These are phyloP conservation scores for Fusarium sp. DNA, from an alignment of 2,329 filamentous ascomycete species.

Conservation along the genomic window DNA sequence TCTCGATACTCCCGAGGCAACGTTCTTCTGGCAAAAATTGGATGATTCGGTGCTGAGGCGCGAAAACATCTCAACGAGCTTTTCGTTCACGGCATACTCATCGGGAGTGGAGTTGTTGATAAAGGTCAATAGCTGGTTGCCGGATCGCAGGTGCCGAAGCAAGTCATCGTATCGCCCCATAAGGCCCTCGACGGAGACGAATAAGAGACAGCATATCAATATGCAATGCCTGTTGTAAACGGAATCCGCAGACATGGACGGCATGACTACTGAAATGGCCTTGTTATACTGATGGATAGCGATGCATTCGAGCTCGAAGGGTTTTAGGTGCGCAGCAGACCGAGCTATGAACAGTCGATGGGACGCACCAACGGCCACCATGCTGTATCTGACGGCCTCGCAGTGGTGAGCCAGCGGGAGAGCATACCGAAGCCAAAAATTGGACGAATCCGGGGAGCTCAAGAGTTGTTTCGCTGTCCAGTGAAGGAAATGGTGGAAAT, in stretches of 20 bases:
- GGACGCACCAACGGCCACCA: neutral
- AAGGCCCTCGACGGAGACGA: neutral
- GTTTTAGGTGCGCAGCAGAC: neutral
- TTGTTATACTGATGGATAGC: neutral
- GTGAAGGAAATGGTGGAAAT: neutral
- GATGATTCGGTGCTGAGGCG: neutral
- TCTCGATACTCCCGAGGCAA: neutral
- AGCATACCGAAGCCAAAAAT: neutral
- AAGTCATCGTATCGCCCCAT: neutral
- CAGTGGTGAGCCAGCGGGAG: neutral
- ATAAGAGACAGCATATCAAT: neutral
- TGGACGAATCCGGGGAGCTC: neutral
- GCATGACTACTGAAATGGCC: neutral
- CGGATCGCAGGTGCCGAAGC: neutral
- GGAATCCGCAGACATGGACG: neutral
- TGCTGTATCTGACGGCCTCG: neutral
- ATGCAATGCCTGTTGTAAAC: neutral
- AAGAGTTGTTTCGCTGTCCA: neutral
- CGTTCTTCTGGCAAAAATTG: neutral
- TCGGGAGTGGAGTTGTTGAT: neutral
- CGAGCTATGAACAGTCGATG: neutral
- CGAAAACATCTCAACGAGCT: neutral
- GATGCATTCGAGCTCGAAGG: neutral
- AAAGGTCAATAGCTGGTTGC: neutral
- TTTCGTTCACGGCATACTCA: neutral